A percentile compares a stretch with the other conserved stretches of the same genome.
These are phyloP conservation scores for Hemileccinum impolitum DNA, from an alignment of 768 basidiomycete genomes.

Conservation along the genomic window DNA sequence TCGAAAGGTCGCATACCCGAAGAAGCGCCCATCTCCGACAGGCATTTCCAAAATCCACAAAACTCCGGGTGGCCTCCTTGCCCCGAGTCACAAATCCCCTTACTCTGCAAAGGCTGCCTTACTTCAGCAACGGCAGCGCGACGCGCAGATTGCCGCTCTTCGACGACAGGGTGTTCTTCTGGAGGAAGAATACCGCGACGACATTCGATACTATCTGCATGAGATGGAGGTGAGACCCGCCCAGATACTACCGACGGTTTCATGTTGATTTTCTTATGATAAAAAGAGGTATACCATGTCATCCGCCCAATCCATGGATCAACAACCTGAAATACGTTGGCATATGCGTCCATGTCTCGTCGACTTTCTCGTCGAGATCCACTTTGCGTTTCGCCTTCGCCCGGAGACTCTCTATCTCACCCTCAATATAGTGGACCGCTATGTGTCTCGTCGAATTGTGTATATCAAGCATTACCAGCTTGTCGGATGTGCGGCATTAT, in stretches of 20 bases:
- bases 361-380: conserved; percentile 98
- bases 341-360: conserved; percentile 99
- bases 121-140: conserved; percentile 63
- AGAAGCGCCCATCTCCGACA: conserved; percentile 82
- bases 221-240: conserved; percentile 88
- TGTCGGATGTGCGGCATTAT: conserved; percentile 95
- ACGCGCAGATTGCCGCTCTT: conserved; percentile 64
- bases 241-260: neutral
- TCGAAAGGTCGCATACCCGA: conserved; percentile 69
- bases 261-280: conserved; percentile 6
- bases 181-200: conserved; percentile 94
- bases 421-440: conserved; percentile 98
- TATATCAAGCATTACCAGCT: conserved; percentile 99
- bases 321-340: conserved; percentile 98
- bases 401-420: conserved; percentile 99
- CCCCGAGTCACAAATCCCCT: conserved; percentile 57
- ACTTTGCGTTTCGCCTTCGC: conserved; percentile 95
- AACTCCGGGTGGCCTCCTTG: conserved; percentile 45
- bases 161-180: conserved; percentile 73
- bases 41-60: conserved; percentile 70
- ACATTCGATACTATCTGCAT: conserved; percentile 92
- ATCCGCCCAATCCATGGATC: conserved; percentile 95
- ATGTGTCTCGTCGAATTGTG: conserved; percentile 96
- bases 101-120: conserved; percentile 60
- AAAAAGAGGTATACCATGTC: conserved; percentile 79